These are phyloP conservation scores for Neonectria ditissima DNA, from an alignment of 2,329 filamentous ascomycete genomes.

Conservation along the genomic window DNA sequence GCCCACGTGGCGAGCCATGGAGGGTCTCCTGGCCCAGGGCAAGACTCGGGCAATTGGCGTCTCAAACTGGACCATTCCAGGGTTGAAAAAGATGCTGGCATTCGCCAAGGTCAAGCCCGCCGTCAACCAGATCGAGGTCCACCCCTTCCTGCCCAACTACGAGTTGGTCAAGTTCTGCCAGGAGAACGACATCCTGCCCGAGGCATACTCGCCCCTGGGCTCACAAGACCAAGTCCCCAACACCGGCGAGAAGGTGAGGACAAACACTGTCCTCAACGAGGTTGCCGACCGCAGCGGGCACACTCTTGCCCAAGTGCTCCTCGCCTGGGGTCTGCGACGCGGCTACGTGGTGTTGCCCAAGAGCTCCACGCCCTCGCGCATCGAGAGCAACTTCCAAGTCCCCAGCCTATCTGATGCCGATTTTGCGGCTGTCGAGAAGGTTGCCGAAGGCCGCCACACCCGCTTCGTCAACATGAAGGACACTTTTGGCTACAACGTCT, in stretches of 20 bases:
- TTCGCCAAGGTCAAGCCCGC: conserved; percentile 58
- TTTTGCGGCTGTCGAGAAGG: conserved; percentile 54
- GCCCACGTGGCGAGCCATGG: conserved; percentile 67
- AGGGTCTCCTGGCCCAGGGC: conserved; percentile 59
- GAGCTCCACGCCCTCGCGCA: conserved; percentile 74
- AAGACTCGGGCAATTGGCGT: conserved; percentile 62
- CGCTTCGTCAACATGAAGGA: conserved; percentile 88
- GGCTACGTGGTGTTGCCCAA: conserved; percentile 78
- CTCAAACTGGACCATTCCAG: conserved; percentile 61
- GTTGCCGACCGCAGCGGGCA: conserved; percentile 65
- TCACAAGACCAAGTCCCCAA: conserved; percentile 57
- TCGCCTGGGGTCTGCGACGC: conserved; percentile 71
- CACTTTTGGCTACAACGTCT: conserved; percentile 80
- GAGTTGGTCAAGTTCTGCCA: conserved; percentile 66
- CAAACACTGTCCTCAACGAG: conserved; percentile 57
- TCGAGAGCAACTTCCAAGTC: conserved; percentile 54
- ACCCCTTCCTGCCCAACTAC: conserved; percentile 60
- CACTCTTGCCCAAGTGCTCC: conserved; percentile 64
- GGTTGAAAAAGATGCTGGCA: conserved; percentile 49
- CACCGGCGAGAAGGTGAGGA: conserved; percentile 46
- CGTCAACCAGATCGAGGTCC: conserved; percentile 64
- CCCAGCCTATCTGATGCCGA: conserved; percentile 64
- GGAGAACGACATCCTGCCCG: conserved; percentile 62
- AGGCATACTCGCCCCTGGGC: conserved; percentile 72
- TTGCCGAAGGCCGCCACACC: conserved; percentile 68